Evolutionary conservation across 139 green algal species (phyloP), one percentile per base, ranked within the genome.

Genomic region (Nannochloris sp.): DNA sequence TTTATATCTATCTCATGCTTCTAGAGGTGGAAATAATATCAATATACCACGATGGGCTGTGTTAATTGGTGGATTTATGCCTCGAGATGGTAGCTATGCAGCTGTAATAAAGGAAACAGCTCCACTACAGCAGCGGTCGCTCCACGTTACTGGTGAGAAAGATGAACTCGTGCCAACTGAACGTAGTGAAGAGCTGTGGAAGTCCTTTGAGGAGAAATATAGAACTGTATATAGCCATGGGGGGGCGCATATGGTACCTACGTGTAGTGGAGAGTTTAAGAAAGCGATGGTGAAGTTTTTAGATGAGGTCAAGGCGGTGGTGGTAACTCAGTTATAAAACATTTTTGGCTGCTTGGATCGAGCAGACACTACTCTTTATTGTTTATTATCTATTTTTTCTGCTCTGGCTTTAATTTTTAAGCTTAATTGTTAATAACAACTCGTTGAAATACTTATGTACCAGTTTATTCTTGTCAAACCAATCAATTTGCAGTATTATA

Each of bases 231-330:
- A 63, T n/a, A 24, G 29, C 1, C 72, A 77, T 56, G 27, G 63
- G 15, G 81, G 81, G 10, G 79, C 59, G 0, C 81, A 88, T 64
- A 66, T 83, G 64, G 72, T 88, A 33, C 79, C 79, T 14, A 86
- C 79, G 0, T 84, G 79, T 67, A 76, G 56, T 12, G 75, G 80
- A 6, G 73, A 71, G 12, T 73, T 81, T 61, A 83, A 83, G 56
- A 27, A 67, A 29, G 25, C n/a, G 0, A 19, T 81, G 32, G n/a
- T 54, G 3, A 10, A 38, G 3, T 76, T 84, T 23, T 14, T 85
- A 36, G 68, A 81, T 4, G 34, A 29, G 8, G 12, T 66, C n/a
- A n/a, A n/a, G n/a, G n/a, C n/a, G n/a, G n/a, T n/a, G n/a, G n/a
- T n/a, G n/a, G n/a, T n/a, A n/a, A n/a, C n/a, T n/a, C n/a, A n/a